A percentile compares a stretch with the other conserved stretches of the same genome.
Conservation (phyloP, 306 rosid species). For the Herpetospermum pedunculosum region DNA sequence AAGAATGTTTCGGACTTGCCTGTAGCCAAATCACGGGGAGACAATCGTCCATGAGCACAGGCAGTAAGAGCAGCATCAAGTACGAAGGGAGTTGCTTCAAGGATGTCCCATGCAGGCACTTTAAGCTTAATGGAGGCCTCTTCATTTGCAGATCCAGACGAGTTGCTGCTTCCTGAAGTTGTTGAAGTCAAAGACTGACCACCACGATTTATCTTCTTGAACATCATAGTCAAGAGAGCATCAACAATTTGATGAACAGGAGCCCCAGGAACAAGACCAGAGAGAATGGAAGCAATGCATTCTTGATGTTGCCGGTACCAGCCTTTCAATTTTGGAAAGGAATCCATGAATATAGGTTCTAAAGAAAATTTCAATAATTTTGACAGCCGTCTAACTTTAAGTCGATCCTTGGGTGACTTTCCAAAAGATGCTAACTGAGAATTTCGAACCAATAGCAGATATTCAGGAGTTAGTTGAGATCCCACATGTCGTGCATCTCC, state of each 20-base stretch:
- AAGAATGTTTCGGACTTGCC: constrained; percentile 26
- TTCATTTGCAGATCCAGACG: constrained; percentile 43
- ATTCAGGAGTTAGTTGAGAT: constrained; percentile 60
- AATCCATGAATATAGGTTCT: constrained; percentile 53
- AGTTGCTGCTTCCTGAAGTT: constrained; percentile 51
- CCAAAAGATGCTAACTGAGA: constrained; percentile 39
- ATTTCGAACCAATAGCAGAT: constrained; percentile 72
- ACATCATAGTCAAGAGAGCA: constrained; percentile 61
- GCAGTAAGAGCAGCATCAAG: constrained; percentile 89
- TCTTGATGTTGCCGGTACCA: constrained; percentile 85
- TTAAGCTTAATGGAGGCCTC: constrained; percentile 56
- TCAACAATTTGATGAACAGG: constrained; percentile 67
- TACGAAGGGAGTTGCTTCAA: constrained; percentile 86
- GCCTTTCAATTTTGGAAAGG: constrained; percentile 66
- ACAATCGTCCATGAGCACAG: constrained; percentile 75
- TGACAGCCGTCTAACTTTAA: constrained; percentile 42
- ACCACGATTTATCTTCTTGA: constrained; percentile 47
- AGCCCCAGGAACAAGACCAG: constrained; percentile 60
- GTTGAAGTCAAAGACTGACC: constrained; percentile 45
- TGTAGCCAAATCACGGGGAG: constrained; percentile 84
- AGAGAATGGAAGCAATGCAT: constrained; percentile 64
- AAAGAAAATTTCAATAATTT: constrained; percentile 27
- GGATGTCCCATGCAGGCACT: constrained; percentile 95
- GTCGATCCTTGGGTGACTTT: constrained; percentile 38
- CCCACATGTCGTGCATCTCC: constrained; percentile 54